Percentiles rank a stretch among this genome's conserved stretches.
Evolutionary conservation across 2,329 filamentous ascomycete species (phyloP).

Genomic region (Fusarium circinatum): DNA sequence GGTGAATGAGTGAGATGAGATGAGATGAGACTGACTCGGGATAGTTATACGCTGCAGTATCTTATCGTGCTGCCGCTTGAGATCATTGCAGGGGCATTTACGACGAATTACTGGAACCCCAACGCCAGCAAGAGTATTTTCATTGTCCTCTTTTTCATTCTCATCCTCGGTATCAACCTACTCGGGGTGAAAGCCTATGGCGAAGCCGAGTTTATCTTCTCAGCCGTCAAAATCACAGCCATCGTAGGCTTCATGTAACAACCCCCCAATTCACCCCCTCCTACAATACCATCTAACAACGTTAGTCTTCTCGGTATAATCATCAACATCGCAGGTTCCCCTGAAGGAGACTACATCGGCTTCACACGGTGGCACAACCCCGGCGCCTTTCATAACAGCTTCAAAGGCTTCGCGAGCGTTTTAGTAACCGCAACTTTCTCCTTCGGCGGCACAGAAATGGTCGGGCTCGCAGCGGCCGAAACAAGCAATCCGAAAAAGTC

Average conservation of each 20-base stretch:
- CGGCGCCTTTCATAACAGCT: slow-evolving; percentile 82
- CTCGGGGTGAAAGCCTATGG: slow-evolving; percentile 90
- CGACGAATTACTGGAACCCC: slow-evolving; percentile 81
- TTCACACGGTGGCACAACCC: slow-evolving; percentile 79
- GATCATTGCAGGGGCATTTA: slow-evolving; percentile 86
- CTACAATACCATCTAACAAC: background rate
- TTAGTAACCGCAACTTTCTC: slow-evolving; percentile 81
- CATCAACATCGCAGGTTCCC: slow-evolving; percentile 82
- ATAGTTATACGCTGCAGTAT: slow-evolving; percentile 86
- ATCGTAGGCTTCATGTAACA: slow-evolving; percentile 87
- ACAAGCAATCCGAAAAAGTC: slow-evolving; percentile 81
- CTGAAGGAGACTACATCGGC: slow-evolving; percentile 79
- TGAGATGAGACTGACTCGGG: background rate
- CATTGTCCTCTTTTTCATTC: slow-evolving; percentile 80
- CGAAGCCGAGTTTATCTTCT: slow-evolving; percentile 88
- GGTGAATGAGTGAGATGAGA: background rate
- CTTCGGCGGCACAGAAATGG: slow-evolving; percentile 79
- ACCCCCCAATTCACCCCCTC: background rate
- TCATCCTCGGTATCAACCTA: slow-evolving; percentile 84
- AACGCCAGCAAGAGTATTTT: slow-evolving; percentile 75
- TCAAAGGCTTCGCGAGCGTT: slow-evolving; percentile 82
- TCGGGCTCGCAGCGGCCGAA: slow-evolving; percentile 80
- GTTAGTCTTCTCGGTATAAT: slow-evolving; percentile 83
- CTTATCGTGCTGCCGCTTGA: slow-evolving; percentile 84
- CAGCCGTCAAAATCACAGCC: slow-evolving; percentile 84